These are phyloP conservation scores for Dendrocalamus sinicus DNA, from an alignment of 176 grass and related monocot genomes.

Conservation along the genomic window DNA sequence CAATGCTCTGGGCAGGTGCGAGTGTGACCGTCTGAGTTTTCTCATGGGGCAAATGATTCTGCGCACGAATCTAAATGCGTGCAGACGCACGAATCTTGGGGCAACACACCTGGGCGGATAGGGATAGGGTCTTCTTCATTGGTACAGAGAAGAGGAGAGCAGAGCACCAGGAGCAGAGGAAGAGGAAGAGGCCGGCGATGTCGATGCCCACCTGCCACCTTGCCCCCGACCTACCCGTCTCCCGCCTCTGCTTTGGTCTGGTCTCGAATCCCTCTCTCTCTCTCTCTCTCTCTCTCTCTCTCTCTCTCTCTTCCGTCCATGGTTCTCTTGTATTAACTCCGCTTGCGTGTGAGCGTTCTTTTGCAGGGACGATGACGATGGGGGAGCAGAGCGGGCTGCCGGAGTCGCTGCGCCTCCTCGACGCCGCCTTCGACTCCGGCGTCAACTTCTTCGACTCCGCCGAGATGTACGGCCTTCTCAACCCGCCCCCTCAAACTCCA, in stretches of 20 bases:
- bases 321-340: not conserved
- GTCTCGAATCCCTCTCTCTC: not conserved
- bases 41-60: not conserved
- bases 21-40: not conserved
- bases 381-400: conserved; percentile 71
- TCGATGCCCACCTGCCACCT: conserved; percentile 66
- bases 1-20: too few relatives aligned
- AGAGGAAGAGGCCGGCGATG: conserved; percentile 24
- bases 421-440: conserved; percentile 64
- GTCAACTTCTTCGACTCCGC: conserved; percentile 91
- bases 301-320: not conserved
- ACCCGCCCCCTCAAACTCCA: not conserved
- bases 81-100: not conserved
- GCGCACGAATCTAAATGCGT: too few relatives aligned
- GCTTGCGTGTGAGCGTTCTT: not conserved
- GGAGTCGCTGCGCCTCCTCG: conserved; percentile 75
- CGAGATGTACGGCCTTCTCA: conserved; percentile 62
- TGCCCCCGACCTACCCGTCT: conserved; percentile 71
- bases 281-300: not conserved
- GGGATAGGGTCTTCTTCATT: not conserved
- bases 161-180: not conserved
- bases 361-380: conserved; percentile 89
- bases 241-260: conserved; percentile 77
- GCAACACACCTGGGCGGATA: conserved; percentile 15
- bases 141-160: not conserved